A percentile compares a stretch with the other conserved stretches of the same genome.
phyloP scores from a whole-genome alignment of 2,329 filamentous ascomycete genomes.

The Penicillium sp. region DNA sequence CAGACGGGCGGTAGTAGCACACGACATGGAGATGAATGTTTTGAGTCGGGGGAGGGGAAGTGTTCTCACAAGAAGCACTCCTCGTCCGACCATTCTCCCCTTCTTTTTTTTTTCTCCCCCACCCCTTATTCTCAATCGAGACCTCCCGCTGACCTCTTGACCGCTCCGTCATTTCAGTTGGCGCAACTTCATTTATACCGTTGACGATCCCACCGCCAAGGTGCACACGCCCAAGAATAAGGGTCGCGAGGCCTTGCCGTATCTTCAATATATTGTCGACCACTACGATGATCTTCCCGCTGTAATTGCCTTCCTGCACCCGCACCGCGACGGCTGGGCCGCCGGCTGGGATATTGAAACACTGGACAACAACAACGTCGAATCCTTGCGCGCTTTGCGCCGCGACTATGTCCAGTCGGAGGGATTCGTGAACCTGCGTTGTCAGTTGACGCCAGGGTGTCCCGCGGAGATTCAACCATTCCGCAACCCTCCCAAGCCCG shows the following conservation, averaged over 20 bases:
- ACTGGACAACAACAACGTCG: conserved; percentile 49
- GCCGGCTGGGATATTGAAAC: conserved; percentile 54
- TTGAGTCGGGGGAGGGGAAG: no score
- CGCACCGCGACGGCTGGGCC: conserved; percentile 44
- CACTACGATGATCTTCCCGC: conserved; percentile 46
- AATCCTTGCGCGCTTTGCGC: conserved; percentile 46
- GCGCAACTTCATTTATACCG: conserved; percentile 42
- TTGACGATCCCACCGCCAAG: conserved; percentile 30
- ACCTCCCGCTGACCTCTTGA: no score
- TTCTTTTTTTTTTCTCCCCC: no score
- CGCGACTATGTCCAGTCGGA: conserved; percentile 45
- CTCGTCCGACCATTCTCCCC: conserved; percentile 5
- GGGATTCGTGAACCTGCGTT: conserved; percentile 57
- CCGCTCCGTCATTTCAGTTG: conserved; percentile 26
- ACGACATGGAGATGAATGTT: neutral
- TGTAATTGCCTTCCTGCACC: conserved; percentile 51
- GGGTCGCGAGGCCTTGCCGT: conserved; percentile 41
- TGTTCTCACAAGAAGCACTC: neutral
- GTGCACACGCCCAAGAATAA: conserved; percentile 37
- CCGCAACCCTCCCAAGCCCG: conserved; percentile 17
- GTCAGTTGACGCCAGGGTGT: conserved; percentile 33
- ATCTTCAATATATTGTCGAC: conserved; percentile 44
- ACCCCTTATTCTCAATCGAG: no score
- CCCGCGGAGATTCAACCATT: conserved; percentile 26
- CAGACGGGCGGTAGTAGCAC: neutral